Evolutionary conservation across 306 rosid genomes (phyloP).

Genomic region (Pyrus pyrifolia): DNA sequence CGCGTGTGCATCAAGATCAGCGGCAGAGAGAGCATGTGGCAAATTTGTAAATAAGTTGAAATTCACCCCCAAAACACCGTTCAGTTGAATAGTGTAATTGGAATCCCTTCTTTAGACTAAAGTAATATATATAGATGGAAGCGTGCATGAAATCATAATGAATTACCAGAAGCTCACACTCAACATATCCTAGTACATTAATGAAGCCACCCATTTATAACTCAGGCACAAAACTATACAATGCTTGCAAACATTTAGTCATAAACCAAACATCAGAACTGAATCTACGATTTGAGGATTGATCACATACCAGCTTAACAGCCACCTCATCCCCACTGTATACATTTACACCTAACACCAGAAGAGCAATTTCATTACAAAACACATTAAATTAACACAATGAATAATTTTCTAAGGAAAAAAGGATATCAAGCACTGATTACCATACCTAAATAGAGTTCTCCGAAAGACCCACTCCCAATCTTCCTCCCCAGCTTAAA

Average conservation of each 20-base stretch:
- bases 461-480: constrained; percentile 99
- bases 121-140: too few species aligned
- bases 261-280: constrained; percentile 10
- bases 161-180: background rate
- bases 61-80: too few species aligned
- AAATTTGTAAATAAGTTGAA: too few species aligned
- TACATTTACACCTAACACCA: constrained; percentile 65
- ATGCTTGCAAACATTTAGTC: constrained; percentile 1
- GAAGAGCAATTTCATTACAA: constrained; percentile 13
- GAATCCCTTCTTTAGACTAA: too few species aligned
- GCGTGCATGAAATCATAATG: background rate
- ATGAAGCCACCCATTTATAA: background rate
- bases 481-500: constrained; percentile 96
- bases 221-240: background rate
- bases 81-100: too few species aligned
- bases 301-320: constrained; percentile 83
- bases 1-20: too few species aligned
- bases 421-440: background rate
- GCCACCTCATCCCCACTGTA: constrained; percentile 99
- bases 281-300: background rate
- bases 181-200: background rate
- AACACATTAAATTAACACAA: background rate
- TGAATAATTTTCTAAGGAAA: background rate
- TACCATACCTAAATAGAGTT: constrained; percentile 75
- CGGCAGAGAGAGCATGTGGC: too few species aligned